Evolutionary conservation across 192 early-diverging fungal species (phyloP).

Genomic region (Pilobolus umbonatus): DNA sequence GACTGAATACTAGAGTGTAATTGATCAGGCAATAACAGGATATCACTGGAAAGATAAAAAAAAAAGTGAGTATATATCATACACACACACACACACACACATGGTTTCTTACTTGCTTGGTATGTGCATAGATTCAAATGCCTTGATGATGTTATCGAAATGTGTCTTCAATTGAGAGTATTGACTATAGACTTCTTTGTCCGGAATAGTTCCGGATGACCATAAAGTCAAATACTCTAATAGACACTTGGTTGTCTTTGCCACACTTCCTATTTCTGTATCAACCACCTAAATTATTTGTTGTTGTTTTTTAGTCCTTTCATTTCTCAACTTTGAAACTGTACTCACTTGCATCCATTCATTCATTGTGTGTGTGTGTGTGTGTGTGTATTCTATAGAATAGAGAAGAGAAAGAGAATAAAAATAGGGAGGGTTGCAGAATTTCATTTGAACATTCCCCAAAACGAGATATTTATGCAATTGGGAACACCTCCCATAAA

Average conservation of each 20-base stretch:
- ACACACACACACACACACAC: neutral
- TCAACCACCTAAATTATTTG: conserved; percentile 6
- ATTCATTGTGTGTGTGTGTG: too few relatives aligned
- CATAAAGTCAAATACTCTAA: conserved; percentile 2
- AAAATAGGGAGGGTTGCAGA: too few relatives aligned
- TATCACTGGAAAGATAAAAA: neutral
- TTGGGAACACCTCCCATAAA: too few relatives aligned
- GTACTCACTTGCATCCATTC: too few relatives aligned
- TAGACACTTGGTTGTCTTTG: neutral
- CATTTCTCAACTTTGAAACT: neutral
- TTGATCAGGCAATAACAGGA: conserved; percentile 4
- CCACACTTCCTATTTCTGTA: conserved; percentile 1
- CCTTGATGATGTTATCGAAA: neutral
- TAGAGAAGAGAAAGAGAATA: too few relatives aligned
- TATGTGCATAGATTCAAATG: conserved; percentile 1
- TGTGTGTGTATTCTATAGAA: too few relatives aligned
- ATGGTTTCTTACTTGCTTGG: conserved; percentile 4
- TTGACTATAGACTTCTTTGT: neutral
- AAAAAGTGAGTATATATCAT: neutral
- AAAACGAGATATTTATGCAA: too few relatives aligned
- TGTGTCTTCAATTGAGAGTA: neutral
- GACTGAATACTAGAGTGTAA: neutral
- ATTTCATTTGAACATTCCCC: too few relatives aligned
- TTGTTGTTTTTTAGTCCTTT: neutral
- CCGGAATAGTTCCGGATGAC: neutral